Evolutionary conservation across 768 basidiomycete genomes (phyloP).

Genomic region (Amanita muscaria): DNA sequence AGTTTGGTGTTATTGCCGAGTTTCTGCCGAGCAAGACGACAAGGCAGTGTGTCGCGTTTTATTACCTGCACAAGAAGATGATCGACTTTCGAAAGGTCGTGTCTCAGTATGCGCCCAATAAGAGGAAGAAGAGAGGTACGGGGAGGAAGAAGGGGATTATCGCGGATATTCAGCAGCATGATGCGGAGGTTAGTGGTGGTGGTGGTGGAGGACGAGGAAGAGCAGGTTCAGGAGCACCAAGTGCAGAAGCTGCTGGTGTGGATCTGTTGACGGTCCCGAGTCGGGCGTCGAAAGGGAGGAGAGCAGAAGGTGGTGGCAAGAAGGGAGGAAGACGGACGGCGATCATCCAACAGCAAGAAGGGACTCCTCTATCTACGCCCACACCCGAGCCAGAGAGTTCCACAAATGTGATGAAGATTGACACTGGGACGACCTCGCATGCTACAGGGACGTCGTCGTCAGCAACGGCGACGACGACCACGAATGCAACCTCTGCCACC

Average conservation of each 20-base stretch:
- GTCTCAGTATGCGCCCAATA: slow-evolving; percentile 54
- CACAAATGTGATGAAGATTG: slow-evolving; percentile 17
- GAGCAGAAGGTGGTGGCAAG: slow-evolving; percentile 18
- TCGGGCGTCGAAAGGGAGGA: slow-evolving; percentile 33
- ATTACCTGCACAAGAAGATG: slow-evolving; percentile 83
- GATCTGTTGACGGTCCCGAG: slow-evolving; percentile 28
- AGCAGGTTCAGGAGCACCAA: no score
- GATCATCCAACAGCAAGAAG: slow-evolving; percentile 35
- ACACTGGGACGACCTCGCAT: background rate
- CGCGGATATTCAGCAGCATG: slow-evolving; percentile 73
- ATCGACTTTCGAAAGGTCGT: slow-evolving; percentile 82
- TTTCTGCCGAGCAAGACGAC: slow-evolving; percentile 77
- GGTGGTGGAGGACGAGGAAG: background rate
- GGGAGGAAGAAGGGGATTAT: slow-evolving; percentile 80
- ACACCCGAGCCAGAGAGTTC: slow-evolving; percentile 58
- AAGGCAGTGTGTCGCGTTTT: slow-evolving; percentile 85
- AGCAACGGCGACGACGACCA: slow-evolving; percentile 19
- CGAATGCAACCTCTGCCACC: slow-evolving; percentile 7
- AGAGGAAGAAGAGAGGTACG: slow-evolving; percentile 50
- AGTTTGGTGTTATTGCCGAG: slow-evolving; percentile 88
- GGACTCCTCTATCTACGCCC: slow-evolving; percentile 46
- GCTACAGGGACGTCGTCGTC: slow-evolving; percentile 11
- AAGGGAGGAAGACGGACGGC: slow-evolving; percentile 18
- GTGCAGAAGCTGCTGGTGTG: slow-evolving; percentile 10
- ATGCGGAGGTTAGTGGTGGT: slow-evolving; percentile 41